phyloP scores from a whole-genome alignment of 1,284 basidiomycete species.

The Albatrellus sp. region DNA sequence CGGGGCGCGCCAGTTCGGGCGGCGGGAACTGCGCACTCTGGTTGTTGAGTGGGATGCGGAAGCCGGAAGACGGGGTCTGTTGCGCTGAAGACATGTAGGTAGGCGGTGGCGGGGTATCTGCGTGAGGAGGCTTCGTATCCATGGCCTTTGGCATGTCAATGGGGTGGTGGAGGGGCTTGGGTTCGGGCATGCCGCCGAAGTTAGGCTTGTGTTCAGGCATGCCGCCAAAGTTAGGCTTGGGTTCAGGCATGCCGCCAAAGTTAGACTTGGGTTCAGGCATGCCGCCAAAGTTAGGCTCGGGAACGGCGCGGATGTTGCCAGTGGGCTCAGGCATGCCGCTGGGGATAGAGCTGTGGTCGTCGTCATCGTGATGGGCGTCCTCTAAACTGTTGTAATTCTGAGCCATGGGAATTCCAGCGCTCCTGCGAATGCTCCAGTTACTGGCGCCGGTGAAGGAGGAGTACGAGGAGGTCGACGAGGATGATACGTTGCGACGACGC shows the following conservation, averaged over 20 bases:
- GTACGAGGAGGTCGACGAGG: constrained; percentile 14
- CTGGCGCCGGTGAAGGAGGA: constrained; percentile 9
- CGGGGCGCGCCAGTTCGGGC: constrained; percentile 25
- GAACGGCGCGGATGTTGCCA: background rate
- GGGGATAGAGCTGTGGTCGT: background rate
- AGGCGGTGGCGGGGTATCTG: too few relatives aligned
- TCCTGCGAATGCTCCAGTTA: too few relatives aligned
- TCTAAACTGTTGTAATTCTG: too few relatives aligned
- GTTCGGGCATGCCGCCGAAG: constrained; percentile 3
- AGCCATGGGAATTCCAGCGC: too few relatives aligned
- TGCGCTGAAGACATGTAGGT: constrained; percentile 10
- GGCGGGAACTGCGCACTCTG: constrained; percentile 31
- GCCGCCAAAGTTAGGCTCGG: too few relatives aligned
- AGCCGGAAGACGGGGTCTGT: constrained; percentile 36
- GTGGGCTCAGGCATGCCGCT: background rate
- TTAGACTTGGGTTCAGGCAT: too few relatives aligned
- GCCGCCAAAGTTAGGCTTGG: too few relatives aligned
- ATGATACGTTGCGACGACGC: constrained; percentile 15
- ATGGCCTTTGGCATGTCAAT: background rate
- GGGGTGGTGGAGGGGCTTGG: background rate
- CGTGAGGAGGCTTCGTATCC: constrained; percentile 1
- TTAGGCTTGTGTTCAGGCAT: too few relatives aligned
- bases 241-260: constrained; percentile 3
- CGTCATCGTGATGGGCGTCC: too few relatives aligned
- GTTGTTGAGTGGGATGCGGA: constrained; percentile 41